phyloP scores from a whole-genome alignment of 2,329 filamentous ascomycete species.

The Chaetomium globosum region DNA sequence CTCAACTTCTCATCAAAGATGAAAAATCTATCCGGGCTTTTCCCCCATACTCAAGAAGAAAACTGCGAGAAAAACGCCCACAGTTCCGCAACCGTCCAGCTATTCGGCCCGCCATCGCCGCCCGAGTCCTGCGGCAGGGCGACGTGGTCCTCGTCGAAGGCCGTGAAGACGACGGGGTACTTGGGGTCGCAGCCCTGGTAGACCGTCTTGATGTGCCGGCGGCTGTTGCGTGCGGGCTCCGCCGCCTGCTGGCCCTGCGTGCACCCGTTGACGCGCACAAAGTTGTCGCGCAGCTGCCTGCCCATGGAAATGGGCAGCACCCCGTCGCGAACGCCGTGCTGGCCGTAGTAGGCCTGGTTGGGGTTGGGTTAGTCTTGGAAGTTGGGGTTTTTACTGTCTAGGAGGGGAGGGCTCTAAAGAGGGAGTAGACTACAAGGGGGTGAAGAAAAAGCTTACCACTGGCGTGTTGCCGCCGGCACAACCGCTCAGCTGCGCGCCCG shows the following conservation, averaged over 20 bases:
- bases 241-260: neutral
- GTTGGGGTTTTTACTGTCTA: neutral
- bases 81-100: neutral
- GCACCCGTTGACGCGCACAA: neutral
- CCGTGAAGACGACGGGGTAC: neutral
- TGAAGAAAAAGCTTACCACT: neutral
- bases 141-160: neutral
- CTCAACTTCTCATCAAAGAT: too few species aligned
- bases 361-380: neutral
- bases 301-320: neutral
- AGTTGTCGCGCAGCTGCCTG: neutral
- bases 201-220: neutral
- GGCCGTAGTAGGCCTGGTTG: neutral
- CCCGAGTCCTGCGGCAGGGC: neutral
- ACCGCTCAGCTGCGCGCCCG: neutral
- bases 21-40: too few species aligned
- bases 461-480: neutral
- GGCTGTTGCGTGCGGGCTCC: neutral
- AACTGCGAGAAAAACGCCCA: neutral
- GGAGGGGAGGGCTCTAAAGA: too few species aligned
- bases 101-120: neutral
- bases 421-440: neutral
- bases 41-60: neutral
- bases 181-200: neutral
- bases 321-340: neutral